phyloP scores from a whole-genome alignment of 140 eudicot species.

The Stevia rebaudiana region DNA sequence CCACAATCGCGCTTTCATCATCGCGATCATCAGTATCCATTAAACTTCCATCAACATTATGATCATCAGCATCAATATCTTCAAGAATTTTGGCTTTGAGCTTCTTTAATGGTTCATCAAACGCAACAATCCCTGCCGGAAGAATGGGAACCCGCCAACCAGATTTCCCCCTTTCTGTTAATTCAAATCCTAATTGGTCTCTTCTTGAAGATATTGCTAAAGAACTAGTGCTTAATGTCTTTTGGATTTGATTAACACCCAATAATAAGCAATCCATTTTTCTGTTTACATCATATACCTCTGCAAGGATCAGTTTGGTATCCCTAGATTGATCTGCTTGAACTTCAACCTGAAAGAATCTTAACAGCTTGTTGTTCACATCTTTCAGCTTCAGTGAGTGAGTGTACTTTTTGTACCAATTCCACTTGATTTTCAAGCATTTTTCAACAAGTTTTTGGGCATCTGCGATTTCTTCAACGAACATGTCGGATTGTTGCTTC shows the following conservation, averaged over 20 bases:
- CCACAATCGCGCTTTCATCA: slow-evolving; percentile 17
- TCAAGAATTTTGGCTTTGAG: slow-evolving; percentile 24
- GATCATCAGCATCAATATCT: too few relatives aligned
- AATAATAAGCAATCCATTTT: background rate
- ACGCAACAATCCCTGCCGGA: slow-evolving; percentile 27
- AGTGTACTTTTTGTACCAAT: slow-evolving; percentile 18
- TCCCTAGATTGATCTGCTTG: slow-evolving; percentile 20
- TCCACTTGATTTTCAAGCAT: slow-evolving; percentile 33
- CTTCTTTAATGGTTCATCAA: slow-evolving; percentile 25
- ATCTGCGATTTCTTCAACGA: background rate
- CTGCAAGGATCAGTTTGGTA: slow-evolving; percentile 4
- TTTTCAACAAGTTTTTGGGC: slow-evolving; percentile 34
- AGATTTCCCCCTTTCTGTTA: slow-evolving; percentile 1
- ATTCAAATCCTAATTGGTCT: background rate
- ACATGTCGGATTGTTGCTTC: background rate
- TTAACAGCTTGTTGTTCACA: background rate
- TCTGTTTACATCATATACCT: background rate
- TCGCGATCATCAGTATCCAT: background rate
- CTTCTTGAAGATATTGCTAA: too few relatives aligned
- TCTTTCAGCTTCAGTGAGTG: slow-evolving; percentile 31
- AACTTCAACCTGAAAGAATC: slow-evolving; percentile 33
- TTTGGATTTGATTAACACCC: background rate
- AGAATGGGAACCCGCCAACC: slow-evolving; percentile 28
- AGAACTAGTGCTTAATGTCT: too few relatives aligned
- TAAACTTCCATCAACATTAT: too few relatives aligned